phyloP scores from a whole-genome alignment of 305 asterid species.

The Solanum hybrid region DNA sequence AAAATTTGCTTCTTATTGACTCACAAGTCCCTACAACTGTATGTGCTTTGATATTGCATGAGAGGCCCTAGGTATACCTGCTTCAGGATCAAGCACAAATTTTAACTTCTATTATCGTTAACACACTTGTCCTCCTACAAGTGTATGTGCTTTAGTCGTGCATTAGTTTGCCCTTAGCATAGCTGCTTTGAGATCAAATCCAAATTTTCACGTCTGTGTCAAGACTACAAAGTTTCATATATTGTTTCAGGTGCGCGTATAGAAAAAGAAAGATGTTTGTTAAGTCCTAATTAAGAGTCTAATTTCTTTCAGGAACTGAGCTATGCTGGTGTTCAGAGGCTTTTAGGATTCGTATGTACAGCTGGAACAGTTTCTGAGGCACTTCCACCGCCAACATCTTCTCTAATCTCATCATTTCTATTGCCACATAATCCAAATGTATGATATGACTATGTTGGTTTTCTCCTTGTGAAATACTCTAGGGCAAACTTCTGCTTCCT shows the following conservation, averaged over 20 bases:
- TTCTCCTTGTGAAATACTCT: not conserved
- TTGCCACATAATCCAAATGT: slow-evolving; percentile 52
- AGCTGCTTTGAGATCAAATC: not conserved
- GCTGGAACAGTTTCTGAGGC: slow-evolving; percentile 42
- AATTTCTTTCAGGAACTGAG: slow-evolving; percentile 41
- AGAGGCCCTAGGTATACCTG: not conserved
- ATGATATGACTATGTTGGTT: slow-evolving; percentile 20
- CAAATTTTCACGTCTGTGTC: not conserved
- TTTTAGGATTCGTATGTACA: slow-evolving; percentile 52
- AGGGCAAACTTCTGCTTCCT: slow-evolving; percentile 5
- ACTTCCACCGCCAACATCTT: slow-evolving; percentile 61
- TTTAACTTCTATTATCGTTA: not conserved
- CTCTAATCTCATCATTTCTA: slow-evolving; percentile 45
- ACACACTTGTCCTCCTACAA: not conserved
- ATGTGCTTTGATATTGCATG: not conserved
- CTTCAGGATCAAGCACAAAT: not conserved
- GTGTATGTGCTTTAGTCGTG: not conserved
- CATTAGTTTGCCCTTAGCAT: not conserved
- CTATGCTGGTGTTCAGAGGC: slow-evolving; percentile 55
- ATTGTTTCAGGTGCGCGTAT: not conserved
- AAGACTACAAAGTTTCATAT: not conserved
- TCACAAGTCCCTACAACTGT: not conserved
- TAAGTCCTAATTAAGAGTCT: not conserved
- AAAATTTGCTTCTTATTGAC: not conserved
- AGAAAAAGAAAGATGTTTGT: not conserved